These are phyloP conservation scores for Saturnispora gosingensis DNA, from an alignment of 805 yeast species.

Conservation along the genomic window DNA sequence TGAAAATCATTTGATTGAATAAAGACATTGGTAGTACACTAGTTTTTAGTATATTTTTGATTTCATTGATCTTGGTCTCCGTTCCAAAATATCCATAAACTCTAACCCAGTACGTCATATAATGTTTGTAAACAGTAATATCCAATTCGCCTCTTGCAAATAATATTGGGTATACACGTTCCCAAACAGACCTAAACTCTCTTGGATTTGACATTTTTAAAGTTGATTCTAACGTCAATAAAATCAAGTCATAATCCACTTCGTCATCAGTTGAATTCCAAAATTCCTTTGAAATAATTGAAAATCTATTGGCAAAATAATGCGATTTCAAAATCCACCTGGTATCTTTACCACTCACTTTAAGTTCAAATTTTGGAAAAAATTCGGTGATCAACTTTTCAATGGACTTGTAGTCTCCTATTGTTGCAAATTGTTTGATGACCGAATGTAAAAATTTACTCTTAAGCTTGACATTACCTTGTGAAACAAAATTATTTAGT, in stretches of 20 bases:
- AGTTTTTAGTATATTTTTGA: slow-evolving; percentile 6
- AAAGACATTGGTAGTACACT: slow-evolving; percentile 16
- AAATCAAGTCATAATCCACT: slow-evolving; percentile 12
- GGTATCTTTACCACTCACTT: slow-evolving; percentile 13
- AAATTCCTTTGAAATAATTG: slow-evolving; percentile 16
- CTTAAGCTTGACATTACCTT: slow-evolving; percentile 6
- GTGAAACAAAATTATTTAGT: slow-evolving; percentile 20
- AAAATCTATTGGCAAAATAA: slow-evolving; percentile 18
- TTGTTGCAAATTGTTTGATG: slow-evolving; percentile 13
- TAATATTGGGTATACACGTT: slow-evolving; percentile 8
- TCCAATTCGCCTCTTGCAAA: slow-evolving; percentile 7
- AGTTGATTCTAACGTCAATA: slow-evolving; percentile 20
- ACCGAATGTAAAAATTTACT: slow-evolving; percentile 12
- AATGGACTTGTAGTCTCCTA: slow-evolving; percentile 22
- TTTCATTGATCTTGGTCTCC: slow-evolving; percentile 13
- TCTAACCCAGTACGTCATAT: slow-evolving; percentile 17
- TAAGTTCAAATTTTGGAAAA: slow-evolving; percentile 19
- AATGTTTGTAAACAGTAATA: slow-evolving; percentile 15
- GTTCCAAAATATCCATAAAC: slow-evolving; percentile 12
- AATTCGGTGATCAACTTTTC: slow-evolving; percentile 16
- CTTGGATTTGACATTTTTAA: slow-evolving; percentile 11
- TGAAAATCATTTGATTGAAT: slow-evolving; percentile 23
- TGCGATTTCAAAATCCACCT: slow-evolving; percentile 22
- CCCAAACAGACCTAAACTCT: slow-evolving; percentile 19
- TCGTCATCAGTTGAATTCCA: slow-evolving; percentile 5